Evolutionary conservation across 2,329 filamentous ascomycete species (phyloP).

Genomic region (Verticillium tricorpus): DNA sequence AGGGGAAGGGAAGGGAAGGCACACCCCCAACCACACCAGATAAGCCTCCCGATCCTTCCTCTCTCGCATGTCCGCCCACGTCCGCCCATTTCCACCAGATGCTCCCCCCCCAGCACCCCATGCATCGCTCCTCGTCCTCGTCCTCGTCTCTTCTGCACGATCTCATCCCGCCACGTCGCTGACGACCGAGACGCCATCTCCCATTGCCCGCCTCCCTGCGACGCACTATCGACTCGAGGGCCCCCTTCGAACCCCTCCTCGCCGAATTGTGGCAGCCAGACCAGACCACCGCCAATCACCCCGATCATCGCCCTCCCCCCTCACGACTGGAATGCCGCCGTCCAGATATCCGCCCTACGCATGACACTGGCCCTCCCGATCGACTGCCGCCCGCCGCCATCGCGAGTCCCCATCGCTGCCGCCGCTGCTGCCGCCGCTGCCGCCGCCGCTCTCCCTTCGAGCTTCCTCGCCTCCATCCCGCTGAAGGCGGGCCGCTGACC

Average conservation of each 20-base stretch:
- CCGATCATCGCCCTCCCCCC: neutral
- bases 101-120: neutral
- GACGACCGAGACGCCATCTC: neutral
- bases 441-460: neutral
- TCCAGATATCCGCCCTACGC: neutral
- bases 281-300: neutral
- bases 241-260: neutral
- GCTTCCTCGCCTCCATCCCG: constrained; percentile 3
- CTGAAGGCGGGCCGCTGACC: neutral
- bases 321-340: neutral
- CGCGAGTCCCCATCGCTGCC: neutral
- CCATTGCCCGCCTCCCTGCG: neutral
- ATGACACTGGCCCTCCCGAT: neutral
- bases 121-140: neutral
- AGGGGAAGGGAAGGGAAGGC: constrained; percentile 8
- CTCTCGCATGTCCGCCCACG: neutral
- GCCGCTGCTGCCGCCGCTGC: neutral
- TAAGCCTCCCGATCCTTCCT: constrained; percentile 8
- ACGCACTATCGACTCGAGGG: neutral
- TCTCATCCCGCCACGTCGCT: neutral
- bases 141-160: neutral
- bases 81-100: neutral
- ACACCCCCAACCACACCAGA: constrained; percentile 3
- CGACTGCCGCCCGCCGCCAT: neutral
- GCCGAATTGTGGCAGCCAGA: neutral